Evolutionary conservation across 2,329 filamentous ascomycete species (phyloP), one percentile per base, ranked within the genome.

Genomic region (Fusarium subtropicale): DNA sequence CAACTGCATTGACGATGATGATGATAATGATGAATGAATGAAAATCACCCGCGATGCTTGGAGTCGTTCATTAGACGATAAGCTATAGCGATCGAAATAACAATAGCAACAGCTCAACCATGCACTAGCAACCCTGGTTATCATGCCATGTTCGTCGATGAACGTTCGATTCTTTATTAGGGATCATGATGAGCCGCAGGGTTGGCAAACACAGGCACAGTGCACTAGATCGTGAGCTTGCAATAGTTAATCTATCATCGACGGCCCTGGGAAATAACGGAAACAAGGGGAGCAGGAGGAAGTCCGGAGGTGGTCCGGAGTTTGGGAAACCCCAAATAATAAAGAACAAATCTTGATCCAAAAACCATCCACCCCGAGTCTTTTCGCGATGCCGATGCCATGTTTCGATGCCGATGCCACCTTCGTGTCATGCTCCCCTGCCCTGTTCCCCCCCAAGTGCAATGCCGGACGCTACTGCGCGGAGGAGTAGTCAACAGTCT

Each of bases 181-280:
- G 47, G 30, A 66, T 48, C 60, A 46, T 50, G 34, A 66, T 55
- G 56, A 60, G 34, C 53, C 66, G 55, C 52, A 66, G 42, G 39
- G 34, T 42, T 38, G 30, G 18, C 13, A 50, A n/a, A 16, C 4
- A 42, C 24, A 28, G 38, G 38, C 16, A 36, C 33, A 36, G 39
- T 42, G 22, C 22, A 24, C 22, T n/a, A 18, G 9, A 28, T 26
- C 10, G 7, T 28, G 15, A 44, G 24, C 20, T 26, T 52, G 13
- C 18, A 41, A n/a, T 20, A 57, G 36, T 22, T 28, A 48, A 36
- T 60, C 48, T 47, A 28, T 20, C 4, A 36, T 28, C 41, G 22
- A 26, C n/a, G 22, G 30, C 30, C 30, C 28, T 53, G 45, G 30
- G n/a, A 13, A 8, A 46, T 12, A 9, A 24, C 33, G 28, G 15